Evolutionary conservation across 164 flowering plant genomes (phyloP).

Genomic region (Chimonanthus salicifolius): DNA sequence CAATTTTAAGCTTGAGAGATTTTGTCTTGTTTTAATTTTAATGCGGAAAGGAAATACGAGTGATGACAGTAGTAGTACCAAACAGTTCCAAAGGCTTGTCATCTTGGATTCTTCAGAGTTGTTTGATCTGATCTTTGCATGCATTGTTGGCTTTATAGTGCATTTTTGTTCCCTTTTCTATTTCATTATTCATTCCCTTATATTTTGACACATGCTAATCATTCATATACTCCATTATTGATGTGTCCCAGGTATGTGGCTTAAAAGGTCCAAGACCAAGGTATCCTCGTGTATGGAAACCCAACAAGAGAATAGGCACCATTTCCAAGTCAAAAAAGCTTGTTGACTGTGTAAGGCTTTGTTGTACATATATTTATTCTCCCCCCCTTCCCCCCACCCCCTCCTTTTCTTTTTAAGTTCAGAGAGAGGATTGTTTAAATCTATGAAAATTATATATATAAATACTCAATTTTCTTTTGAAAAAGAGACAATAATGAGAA

Average conservation of each 20-base stretch:
- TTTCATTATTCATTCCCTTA: neutral
- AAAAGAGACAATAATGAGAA: neutral
- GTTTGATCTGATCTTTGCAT: neutral
- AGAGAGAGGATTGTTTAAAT: neutral
- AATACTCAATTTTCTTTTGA: no score
- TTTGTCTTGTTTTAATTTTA: neutral
- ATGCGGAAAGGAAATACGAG: neutral
- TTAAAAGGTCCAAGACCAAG: slow-evolving; percentile 85
- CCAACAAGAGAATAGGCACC: slow-evolving; percentile 64
- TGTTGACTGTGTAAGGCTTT: slow-evolving; percentile 66
- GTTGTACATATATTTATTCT: neutral
- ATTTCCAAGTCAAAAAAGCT: slow-evolving; percentile 76
- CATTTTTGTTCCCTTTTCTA: neutral
- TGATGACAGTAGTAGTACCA: neutral
- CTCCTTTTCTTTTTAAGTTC: neutral
- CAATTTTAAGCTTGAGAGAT: neutral
- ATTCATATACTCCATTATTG: neutral
- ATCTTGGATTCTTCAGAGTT: neutral
- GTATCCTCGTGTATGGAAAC: slow-evolving; percentile 85
- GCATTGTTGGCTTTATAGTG: neutral
- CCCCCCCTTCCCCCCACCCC: no score
- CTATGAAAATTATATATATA: neutral
- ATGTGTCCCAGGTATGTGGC: slow-evolving; percentile 50
- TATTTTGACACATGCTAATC: neutral
- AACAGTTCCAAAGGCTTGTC: neutral